phyloP scores from a whole-genome alignment of 2,329 filamentous ascomycete genomes.

The Fusarium sp. region DNA sequence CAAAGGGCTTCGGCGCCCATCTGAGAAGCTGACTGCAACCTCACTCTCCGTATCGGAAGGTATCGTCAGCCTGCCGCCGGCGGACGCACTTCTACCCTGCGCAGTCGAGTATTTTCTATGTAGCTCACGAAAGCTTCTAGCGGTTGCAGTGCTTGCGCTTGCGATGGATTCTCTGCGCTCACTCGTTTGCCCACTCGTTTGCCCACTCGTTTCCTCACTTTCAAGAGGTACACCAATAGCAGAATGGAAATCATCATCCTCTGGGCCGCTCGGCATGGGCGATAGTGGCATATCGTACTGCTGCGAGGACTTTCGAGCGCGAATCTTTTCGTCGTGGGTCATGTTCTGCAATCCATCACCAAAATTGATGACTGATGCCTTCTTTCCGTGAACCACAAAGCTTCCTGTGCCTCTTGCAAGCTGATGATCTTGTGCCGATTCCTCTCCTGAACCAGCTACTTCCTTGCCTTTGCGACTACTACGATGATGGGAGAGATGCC shows the following conservation, averaged over 20 bases:
- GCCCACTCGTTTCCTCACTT: neutral
- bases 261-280: slow-evolving; percentile 50
- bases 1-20: slow-evolving; percentile 67
- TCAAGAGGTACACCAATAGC: slow-evolving; percentile 59
- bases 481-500: slow-evolving; percentile 73
- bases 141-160: slow-evolving; percentile 75
- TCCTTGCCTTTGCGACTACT: slow-evolving; percentile 83
- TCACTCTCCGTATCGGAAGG: slow-evolving; percentile 71
- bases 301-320: slow-evolving; percentile 67
- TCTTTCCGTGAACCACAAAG: slow-evolving; percentile 97
- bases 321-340: slow-evolving; percentile 77
- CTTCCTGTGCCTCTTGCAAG: slow-evolving; percentile 84
- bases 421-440: slow-evolving; percentile 69
- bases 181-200: slow-evolving; percentile 55
- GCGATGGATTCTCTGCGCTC: slow-evolving; percentile 71
- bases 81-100: slow-evolving; percentile 57
- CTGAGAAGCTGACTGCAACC: slow-evolving; percentile 69
- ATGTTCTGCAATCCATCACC: slow-evolving; percentile 88
- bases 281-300: slow-evolving; percentile 55
- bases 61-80: slow-evolving; percentile 57
- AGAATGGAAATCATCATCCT: slow-evolving; percentile 65
- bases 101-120: slow-evolving; percentile 70
- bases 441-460: slow-evolving; percentile 49
- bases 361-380: slow-evolving; percentile 97
- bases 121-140: slow-evolving; percentile 72